Percentiles rank a stretch among this genome's conserved stretches.
Evolutionary conservation across 495 filamentous ascomycete genomes (phyloP).

Genomic region (Trichoderma parareesei): DNA sequence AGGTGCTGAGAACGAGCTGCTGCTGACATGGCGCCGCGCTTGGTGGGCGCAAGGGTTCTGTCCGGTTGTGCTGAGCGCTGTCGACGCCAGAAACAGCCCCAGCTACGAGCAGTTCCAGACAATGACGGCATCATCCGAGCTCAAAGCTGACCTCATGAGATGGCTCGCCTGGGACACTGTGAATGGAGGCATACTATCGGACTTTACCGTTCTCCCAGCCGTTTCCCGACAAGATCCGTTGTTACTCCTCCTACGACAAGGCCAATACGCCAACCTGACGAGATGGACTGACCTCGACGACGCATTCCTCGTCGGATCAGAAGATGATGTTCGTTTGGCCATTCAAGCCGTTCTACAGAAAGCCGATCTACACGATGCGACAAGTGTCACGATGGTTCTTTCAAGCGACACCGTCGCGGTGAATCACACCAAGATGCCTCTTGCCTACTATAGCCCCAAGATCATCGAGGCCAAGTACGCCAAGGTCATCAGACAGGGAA

Average conservation of each 20-base stretch:
- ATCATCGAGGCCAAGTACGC: constrained; percentile 55
- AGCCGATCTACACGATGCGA: constrained; percentile 44
- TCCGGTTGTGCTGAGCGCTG: constrained; percentile 69
- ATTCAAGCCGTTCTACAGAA: constrained; percentile 56
- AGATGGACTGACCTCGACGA: constrained; percentile 65
- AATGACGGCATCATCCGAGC: constrained; percentile 36
- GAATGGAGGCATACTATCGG: constrained; percentile 74
- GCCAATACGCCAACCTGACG: constrained; percentile 62
- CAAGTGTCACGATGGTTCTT: constrained; percentile 51
- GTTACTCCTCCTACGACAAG: constrained; percentile 62
- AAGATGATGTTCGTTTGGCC: constrained; percentile 52
- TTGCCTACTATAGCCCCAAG: constrained; percentile 72
- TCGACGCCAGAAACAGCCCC: constrained; percentile 80
- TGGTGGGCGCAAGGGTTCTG: constrained; percentile 93
- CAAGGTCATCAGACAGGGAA: constrained; percentile 53
- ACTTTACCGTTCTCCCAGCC: constrained; percentile 82
- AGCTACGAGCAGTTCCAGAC: constrained; percentile 63
- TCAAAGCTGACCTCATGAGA: constrained; percentile 67
- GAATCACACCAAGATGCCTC: constrained; percentile 52
- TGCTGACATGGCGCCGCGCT: constrained; percentile 82
- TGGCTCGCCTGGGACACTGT: constrained; percentile 94
- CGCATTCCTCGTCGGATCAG: constrained; percentile 67
- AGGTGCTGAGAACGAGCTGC: constrained; percentile 65
- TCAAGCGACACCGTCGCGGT: constrained; percentile 50
- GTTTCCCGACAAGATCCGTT: constrained; percentile 64